Conservation (phyloP, 495 filamentous ascomycete genomes). For the Letharia columbiana region DNA sequence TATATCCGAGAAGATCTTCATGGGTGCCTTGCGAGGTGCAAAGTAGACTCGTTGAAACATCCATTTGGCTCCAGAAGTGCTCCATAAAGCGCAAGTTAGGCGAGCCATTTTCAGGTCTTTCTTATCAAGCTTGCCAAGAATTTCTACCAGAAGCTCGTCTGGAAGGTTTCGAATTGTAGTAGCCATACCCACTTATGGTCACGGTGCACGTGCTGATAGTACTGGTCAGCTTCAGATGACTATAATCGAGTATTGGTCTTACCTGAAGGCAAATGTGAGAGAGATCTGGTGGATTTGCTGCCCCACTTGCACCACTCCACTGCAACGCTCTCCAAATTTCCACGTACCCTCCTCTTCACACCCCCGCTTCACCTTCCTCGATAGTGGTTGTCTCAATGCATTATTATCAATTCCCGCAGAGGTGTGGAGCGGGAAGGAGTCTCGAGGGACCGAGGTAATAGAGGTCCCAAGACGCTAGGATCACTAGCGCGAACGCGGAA, state of each 20-base stretch:
- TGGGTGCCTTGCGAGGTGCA: neutral
- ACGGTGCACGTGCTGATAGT: neutral
- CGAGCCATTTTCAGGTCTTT: neutral
- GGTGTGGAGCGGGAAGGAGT: too few species aligned
- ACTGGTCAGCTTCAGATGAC: too few species aligned
- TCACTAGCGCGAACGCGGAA: conserved; percentile 4
- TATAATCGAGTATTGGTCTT: too few species aligned
- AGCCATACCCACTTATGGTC: neutral
- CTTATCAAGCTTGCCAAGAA: neutral
- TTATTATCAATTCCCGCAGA: neutral
- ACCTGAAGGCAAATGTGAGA: neutral
- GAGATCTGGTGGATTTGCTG: neutral
- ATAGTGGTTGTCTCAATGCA: neutral
- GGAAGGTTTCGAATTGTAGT: neutral
- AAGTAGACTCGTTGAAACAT: neutral
- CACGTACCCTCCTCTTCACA: neutral
- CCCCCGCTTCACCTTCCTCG: neutral
- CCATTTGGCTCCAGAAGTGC: neutral
- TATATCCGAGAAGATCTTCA: neutral
- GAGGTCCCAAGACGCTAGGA: too few species aligned
- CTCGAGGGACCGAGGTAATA: too few species aligned
- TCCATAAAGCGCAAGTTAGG: neutral
- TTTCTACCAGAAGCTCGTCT: neutral
- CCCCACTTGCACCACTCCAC: neutral
- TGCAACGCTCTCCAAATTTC: too few species aligned